Percentiles rank a stretch among this genome's conserved stretches.
Conservation (phyloP, 768 basidiomycete genomes). For the Russula sp. region DNA sequence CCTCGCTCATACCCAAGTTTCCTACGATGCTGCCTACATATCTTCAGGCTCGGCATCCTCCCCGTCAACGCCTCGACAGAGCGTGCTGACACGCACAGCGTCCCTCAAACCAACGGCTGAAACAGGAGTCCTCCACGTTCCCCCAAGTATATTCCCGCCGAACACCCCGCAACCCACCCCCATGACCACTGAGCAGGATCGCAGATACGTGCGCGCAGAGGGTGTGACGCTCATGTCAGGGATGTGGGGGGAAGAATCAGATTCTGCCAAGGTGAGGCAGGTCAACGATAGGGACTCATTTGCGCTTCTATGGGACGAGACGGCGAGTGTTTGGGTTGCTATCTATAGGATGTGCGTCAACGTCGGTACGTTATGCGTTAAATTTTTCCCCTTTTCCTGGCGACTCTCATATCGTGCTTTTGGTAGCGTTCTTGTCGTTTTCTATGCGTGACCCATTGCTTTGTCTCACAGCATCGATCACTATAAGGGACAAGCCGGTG, state of each 20-base stretch:
- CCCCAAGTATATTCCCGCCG: constrained; percentile 75
- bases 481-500: constrained; percentile 76
- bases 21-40: constrained; percentile 80
- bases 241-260: constrained; percentile 69
- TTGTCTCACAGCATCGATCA: constrained; percentile 81
- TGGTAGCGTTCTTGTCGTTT: constrained; percentile 51
- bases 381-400: background rate
- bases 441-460: constrained; percentile 70
- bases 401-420: background rate
- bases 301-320: constrained; percentile 61
- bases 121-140: constrained; percentile 20
- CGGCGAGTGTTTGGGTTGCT: constrained; percentile 67
- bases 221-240: constrained; percentile 68
- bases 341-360: constrained; percentile 75
- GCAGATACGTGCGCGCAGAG: constrained; percentile 72
- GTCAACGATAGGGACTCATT: constrained; percentile 50
- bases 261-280: constrained; percentile 35
- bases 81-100: constrained; percentile 49
- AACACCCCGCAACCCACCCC: constrained; percentile 84
- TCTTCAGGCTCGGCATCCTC: constrained; percentile 43
- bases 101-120: constrained; percentile 39
- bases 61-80: constrained; percentile 39
- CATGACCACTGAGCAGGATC: constrained; percentile 65
- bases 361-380: constrained; percentile 56
- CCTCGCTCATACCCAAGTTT: constrained; percentile 68